Percentiles rank a stretch among this genome's conserved stretches.
Conservation (phyloP, 768 basidiomycete species). For the Auriscalpium microsporum region DNA sequence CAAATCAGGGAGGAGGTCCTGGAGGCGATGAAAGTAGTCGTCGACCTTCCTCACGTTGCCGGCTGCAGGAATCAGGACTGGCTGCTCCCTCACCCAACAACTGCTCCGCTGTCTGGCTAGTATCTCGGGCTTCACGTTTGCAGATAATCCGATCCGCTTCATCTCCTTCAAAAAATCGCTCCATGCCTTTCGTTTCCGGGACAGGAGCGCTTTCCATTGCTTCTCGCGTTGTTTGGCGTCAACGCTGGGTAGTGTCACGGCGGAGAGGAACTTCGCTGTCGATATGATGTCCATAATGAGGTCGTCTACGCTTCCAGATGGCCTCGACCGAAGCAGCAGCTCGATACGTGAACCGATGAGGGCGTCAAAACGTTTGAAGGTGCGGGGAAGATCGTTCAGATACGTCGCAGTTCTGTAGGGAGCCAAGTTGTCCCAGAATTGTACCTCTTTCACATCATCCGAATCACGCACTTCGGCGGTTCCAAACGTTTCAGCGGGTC, state of each 20-base stretch:
- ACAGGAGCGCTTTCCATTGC: conserved; percentile 62
- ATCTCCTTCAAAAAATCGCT: conserved; percentile 87
- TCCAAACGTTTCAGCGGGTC: too few relatives aligned
- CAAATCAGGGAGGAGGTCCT: conserved; percentile 56
- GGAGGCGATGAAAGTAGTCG: conserved; percentile 55
- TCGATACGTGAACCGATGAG: conserved; percentile 37
- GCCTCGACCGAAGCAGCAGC: conserved; percentile 31
- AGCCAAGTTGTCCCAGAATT: too few relatives aligned
- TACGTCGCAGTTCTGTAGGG: conserved; percentile 22
- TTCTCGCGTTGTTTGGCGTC: conserved; percentile 47
- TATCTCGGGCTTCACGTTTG: conserved; percentile 62
- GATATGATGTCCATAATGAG: conserved; percentile 56
- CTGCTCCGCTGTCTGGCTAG: conserved; percentile 45
- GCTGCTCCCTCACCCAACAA: conserved; percentile 62
- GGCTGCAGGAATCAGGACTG: conserved; percentile 20
- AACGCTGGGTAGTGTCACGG: conserved; percentile 31
- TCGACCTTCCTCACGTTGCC: conserved; percentile 38
- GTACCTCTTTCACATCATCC: too few relatives aligned
- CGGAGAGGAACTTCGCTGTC: conserved; percentile 49
- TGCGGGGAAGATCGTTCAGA: conserved; percentile 40
- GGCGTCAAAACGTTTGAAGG: conserved; percentile 40
- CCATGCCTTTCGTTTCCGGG: conserved; percentile 84
- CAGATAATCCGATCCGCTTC: conserved; percentile 67
- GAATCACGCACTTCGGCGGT: too few relatives aligned
- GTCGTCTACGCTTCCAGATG: conserved; percentile 41